Percentiles rank a stretch among this genome's conserved stretches.
phyloP scores from a whole-genome alignment of 768 basidiomycete genomes.

The Pulveroboletus sp. region DNA sequence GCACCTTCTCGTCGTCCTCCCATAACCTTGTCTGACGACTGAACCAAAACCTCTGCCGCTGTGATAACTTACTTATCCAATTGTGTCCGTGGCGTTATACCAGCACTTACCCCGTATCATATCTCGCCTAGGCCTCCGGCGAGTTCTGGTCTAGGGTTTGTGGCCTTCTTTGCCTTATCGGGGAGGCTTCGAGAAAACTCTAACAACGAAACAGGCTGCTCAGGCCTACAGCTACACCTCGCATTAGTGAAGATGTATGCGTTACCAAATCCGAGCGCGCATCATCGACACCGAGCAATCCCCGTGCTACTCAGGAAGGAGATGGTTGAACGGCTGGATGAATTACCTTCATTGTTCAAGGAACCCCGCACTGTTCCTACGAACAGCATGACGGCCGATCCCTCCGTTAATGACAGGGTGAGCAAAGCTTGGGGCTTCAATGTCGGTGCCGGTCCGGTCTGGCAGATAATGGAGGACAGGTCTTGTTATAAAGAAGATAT shows the following conservation, averaged over 20 bases:
- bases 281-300: conserved; percentile 70
- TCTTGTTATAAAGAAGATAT: conserved; percentile 70
- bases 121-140: too few species aligned
- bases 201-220: conserved; percentile 5
- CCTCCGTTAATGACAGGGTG: conserved; percentile 48
- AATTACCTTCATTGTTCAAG: conserved; percentile 48
- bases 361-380: conserved; percentile 42
- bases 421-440: conserved; percentile 72
- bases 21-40: too few species aligned
- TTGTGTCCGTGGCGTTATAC: too few species aligned
- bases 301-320: conserved; percentile 52
- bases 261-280: conserved; percentile 59
- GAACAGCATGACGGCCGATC: conserved; percentile 50
- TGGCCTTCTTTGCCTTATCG: not conserved
- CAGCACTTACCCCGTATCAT: too few species aligned
- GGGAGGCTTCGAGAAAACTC: conserved; percentile 25
- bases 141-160: too few species aligned
- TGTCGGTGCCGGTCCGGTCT: conserved; percentile 70
- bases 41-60: too few species aligned
- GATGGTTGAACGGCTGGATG: conserved; percentile 54
- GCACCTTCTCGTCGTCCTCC: too few species aligned
- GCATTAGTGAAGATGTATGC: conserved; percentile 45
- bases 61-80: too few species aligned
- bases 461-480: conserved; percentile 76
- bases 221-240: conserved; percentile 5